These are phyloP conservation scores for Coriaria nepalensis DNA, from an alignment of 306 rosid species.

Conservation along the genomic window DNA sequence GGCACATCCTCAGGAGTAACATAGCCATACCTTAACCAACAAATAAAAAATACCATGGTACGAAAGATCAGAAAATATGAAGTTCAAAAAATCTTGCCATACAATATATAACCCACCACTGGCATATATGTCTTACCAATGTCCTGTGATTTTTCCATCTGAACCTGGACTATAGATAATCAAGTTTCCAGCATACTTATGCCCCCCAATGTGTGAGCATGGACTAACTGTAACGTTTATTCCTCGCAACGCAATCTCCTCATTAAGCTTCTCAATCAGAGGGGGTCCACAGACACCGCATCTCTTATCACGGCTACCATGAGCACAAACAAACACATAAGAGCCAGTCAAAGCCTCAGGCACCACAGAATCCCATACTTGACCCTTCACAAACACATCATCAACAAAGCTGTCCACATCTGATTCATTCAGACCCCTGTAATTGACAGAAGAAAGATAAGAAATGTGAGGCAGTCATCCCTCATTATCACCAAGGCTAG, in stretches of 20 bases:
- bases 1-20: constrained; percentile 82
- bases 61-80: not conserved
- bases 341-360: constrained; percentile 46
- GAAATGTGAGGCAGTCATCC: not conserved
- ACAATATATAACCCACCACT: not conserved
- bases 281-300: constrained; percentile 95
- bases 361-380: constrained; percentile 51
- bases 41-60: constrained; percentile 4
- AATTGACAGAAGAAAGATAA: constrained; percentile 10
- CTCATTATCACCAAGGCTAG: constrained; percentile 16
- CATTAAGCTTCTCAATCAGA: constrained; percentile 50
- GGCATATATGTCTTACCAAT: constrained; percentile 42
- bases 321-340: constrained; percentile 76
- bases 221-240: constrained; percentile 46
- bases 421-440: constrained; percentile 60
- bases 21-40: constrained; percentile 74
- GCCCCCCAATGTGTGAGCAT: constrained; percentile 84
- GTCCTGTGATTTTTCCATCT: constrained; percentile 55
- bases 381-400: constrained; percentile 66
- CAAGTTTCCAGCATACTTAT: constrained; percentile 86
- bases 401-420: constrained; percentile 61
- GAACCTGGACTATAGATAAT: constrained; percentile 49
- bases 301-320: constrained; percentile 78
- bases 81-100: not conserved
- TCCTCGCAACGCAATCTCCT: constrained; percentile 54